Evolutionary conservation across 140 eudicot species (phyloP), one percentile per base, ranked within the genome.

Genomic region (Flaveria floridana): DNA sequence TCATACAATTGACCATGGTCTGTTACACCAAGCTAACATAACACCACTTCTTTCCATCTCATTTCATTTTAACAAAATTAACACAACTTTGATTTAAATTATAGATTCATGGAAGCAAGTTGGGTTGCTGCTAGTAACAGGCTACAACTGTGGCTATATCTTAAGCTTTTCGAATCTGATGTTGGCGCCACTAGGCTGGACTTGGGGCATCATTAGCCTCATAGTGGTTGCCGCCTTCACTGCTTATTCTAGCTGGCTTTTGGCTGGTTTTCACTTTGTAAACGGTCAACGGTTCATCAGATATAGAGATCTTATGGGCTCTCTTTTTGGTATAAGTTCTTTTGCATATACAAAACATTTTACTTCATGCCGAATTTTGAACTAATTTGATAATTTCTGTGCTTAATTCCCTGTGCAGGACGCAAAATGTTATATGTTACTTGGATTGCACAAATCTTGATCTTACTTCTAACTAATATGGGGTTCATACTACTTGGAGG

Each of bases 41-140:
- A 21, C 9, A 63, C 44, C 25, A 42, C 18, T 44, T 76, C 47
- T n/a, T 47, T 20, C 5, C 51, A 46, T 66, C 53, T 76, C 61
- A 62, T 65, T 26, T 47, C 44, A 14, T 26, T 20, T 2, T 59
- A 25, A 68, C 57, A 68, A n/a, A 21, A 57, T 28, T 65, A 0
- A 25, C 2, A 1, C 13, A 10, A 7, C 13, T 59, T 34, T 25
- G 2, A 20, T 72, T 48, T 68, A 53, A 58, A 23, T n/a, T 79
- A 77, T 83, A 87, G 91, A 87, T 82, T 84, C 91, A 76, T 87
- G 91, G 91, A 50, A 23, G 80, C 91, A 87, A 72, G 89, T 87
- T 3, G 87, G 89, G n/a, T 58, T 87, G 71, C 66, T 87, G 77
- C 80, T 87, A 21, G 88, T 80, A 21, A 84, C 91, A 7, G 73